Percentiles rank a stretch among this genome's conserved stretches.
These are phyloP conservation scores for Penicillium sp. DNA, from an alignment of 2,329 filamentous ascomycete species.

Conservation along the genomic window DNA sequence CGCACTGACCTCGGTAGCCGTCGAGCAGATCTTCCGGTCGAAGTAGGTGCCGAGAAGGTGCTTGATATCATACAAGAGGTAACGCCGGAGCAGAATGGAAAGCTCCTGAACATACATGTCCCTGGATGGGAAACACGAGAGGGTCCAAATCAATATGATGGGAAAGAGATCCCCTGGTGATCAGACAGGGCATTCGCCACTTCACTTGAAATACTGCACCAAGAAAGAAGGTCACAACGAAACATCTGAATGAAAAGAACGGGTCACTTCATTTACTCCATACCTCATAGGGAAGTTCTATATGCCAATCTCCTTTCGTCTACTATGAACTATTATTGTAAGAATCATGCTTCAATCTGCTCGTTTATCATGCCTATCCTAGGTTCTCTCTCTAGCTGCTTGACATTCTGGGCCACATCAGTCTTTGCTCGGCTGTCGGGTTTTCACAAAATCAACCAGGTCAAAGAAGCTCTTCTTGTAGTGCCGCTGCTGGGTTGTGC, in stretches of 20 bases:
- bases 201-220: background rate
- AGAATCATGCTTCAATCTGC: background rate
- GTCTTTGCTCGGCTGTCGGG: constrained; percentile 6
- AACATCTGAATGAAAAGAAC: background rate
- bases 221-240: background rate
- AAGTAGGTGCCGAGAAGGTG: constrained; percentile 33
- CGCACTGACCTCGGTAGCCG: constrained; percentile 39
- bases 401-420: background rate
- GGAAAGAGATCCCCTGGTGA: constrained; percentile 29
- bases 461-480: constrained; percentile 55
- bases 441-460: constrained; percentile 44
- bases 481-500: constrained; percentile 43
- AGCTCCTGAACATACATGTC: constrained; percentile 40
- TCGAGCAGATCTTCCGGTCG: constrained; percentile 37
- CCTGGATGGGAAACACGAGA: constrained; percentile 32
- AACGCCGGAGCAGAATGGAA: constrained; percentile 39
- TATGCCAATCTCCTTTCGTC: background rate
- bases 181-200: background rate
- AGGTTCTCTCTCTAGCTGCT: background rate
- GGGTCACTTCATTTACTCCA: background rate
- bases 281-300: too few species aligned
- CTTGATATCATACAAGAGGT: constrained; percentile 40
- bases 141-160: constrained; percentile 34
- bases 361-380: background rate
- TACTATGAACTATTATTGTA: too few species aligned